Evolutionary conservation across 306 rosid genomes (phyloP).

Genomic region (cucumber (Cucumis sativus)): Cucumber_9930_V3 NC_026657.2:10299501-10300000

Average conservation of each 20-base stretch:
- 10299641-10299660: background rate
- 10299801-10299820: background rate
- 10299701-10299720: background rate
- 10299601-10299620: background rate
- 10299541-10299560: constrained; percentile 4
- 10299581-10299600: too few relatives aligned
- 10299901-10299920: constrained; percentile 3
- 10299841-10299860: background rate
- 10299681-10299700: background rate
- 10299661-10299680: background rate
- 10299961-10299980: constrained; percentile 10
- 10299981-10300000: constrained; percentile 1
- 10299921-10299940: background rate
- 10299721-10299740: background rate
- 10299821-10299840: background rate
- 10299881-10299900: constrained; percentile 3
- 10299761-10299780: background rate
- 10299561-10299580: background rate
- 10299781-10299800: background rate
- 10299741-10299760: background rate
- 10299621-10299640: background rate
- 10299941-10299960: background rate
- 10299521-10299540: background rate
- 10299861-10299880: background rate
- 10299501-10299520: constrained; percentile 7